phyloP scores from a whole-genome alignment of 2,329 filamentous ascomycete species.

The Epichloe typhina region DNA sequence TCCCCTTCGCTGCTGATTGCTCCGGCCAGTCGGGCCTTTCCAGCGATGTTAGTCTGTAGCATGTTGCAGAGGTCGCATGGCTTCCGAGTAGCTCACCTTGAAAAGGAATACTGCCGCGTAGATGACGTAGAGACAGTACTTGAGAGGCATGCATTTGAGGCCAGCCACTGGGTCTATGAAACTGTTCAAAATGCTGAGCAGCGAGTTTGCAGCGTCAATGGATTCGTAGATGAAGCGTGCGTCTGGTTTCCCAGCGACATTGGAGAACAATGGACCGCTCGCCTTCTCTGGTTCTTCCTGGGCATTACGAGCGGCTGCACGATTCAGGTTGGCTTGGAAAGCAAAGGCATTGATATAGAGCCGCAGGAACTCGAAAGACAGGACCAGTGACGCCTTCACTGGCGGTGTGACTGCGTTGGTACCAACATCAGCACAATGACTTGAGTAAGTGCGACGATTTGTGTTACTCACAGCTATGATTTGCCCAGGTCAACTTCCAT shows the following conservation, averaged over 20 bases:
- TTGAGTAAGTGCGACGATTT: not conserved
- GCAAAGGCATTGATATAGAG: slow-evolving; percentile 66
- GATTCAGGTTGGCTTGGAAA: slow-evolving; percentile 55
- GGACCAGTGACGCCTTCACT: slow-evolving; percentile 52
- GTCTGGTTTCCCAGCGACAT: slow-evolving; percentile 46
- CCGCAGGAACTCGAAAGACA: slow-evolving; percentile 60
- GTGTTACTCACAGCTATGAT: slow-evolving; percentile 40
- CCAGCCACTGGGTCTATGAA: slow-evolving; percentile 44
- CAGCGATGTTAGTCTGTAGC: not conserved
- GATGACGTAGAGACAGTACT: slow-evolving; percentile 49
- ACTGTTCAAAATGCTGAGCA: slow-evolving; percentile 46
- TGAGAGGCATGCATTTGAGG: slow-evolving; percentile 49
- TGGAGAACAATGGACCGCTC: slow-evolving; percentile 31
- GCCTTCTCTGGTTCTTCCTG: slow-evolving; percentile 22
- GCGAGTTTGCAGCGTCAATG: slow-evolving; percentile 48
- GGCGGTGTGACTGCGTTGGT: slow-evolving; percentile 38
- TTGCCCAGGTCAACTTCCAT: slow-evolving; percentile 60
- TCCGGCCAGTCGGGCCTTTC: slow-evolving; percentile 44
- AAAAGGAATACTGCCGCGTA: slow-evolving; percentile 54
- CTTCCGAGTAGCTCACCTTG: slow-evolving; percentile 31
- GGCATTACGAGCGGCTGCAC: slow-evolving; percentile 22
- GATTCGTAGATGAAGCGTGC: slow-evolving; percentile 55
- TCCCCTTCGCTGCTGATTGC: slow-evolving; percentile 43
- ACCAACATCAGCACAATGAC: not conserved
- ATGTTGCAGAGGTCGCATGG: no score